These are phyloP conservation scores for Fraxinus americana DNA, from an alignment of 257 asterid species.

Conservation along the genomic window DNA sequence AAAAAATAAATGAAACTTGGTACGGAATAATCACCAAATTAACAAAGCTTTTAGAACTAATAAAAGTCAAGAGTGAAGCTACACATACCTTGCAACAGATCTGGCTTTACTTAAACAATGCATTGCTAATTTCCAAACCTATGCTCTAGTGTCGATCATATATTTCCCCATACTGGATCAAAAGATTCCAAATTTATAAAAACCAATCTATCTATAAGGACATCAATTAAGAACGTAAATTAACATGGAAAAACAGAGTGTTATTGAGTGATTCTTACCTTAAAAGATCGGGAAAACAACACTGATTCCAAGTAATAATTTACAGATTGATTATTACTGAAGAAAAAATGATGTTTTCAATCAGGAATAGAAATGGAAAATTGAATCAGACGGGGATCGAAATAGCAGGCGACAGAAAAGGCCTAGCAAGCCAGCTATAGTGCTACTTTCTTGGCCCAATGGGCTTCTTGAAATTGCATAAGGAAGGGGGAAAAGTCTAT, in stretches of 20 bases:
- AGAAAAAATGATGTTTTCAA: slow-evolving; percentile 21
- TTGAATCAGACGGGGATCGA: slow-evolving; percentile 36
- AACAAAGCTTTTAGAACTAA: slow-evolving; percentile 17
- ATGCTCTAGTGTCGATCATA: slow-evolving; percentile 27
- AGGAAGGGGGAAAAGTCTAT: too few species aligned
- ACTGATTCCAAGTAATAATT: slow-evolving; percentile 29
- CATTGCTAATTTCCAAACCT: slow-evolving; percentile 29
- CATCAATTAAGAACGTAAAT: slow-evolving; percentile 19
- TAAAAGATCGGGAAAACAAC: slow-evolving; percentile 25
- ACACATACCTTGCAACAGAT: slow-evolving; percentile 34
- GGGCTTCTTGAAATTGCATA: too few species aligned
- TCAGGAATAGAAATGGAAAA: slow-evolving; percentile 28
- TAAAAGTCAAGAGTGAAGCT: slow-evolving; percentile 37
- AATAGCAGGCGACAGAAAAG: slow-evolving; percentile 30
- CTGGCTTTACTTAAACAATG: slow-evolving; percentile 30
- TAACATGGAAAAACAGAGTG: slow-evolving; percentile 26
- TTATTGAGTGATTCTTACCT: slow-evolving; percentile 39
- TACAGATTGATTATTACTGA: slow-evolving; percentile 25
- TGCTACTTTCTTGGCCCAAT: too few species aligned
- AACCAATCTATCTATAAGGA: slow-evolving; percentile 15
- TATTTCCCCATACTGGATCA: slow-evolving; percentile 15
- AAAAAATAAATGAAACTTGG: slow-evolving; percentile 5
- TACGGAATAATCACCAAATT: slow-evolving; percentile 3
- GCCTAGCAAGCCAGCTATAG: neutral
- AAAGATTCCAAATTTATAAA: slow-evolving; percentile 24